Evolutionary conservation across 2,329 filamentous ascomycete genomes (phyloP).

Genomic region (Metarhizium humberi): DNA sequence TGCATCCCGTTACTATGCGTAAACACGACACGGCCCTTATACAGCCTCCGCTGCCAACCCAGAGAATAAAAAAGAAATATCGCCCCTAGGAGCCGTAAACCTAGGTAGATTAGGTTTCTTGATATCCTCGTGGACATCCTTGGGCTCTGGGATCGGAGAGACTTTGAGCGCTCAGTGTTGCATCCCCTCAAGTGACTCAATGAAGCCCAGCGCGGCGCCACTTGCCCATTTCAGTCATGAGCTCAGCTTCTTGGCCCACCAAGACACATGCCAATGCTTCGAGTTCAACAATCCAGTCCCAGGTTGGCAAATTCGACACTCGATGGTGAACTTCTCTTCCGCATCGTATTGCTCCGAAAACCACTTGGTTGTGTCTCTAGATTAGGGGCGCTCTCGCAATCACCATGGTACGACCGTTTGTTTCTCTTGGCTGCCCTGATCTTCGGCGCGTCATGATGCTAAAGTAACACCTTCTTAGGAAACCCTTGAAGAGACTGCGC

Average conservation of each 20-base stretch:
- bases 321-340: neutral
- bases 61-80: too few species aligned
- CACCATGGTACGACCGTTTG: neutral
- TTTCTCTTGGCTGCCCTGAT: neutral
- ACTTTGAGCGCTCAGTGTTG: too few species aligned
- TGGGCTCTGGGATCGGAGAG: too few species aligned
- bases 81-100: too few species aligned
- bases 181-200: too few species aligned
- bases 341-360: neutral
- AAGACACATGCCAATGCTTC: neutral
- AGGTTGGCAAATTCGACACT: neutral
- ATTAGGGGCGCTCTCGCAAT: neutral
- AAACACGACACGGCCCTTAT: too few species aligned
- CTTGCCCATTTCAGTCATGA: too few species aligned
- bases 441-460: neutral
- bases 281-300: neutral
- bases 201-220: too few species aligned
- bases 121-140: too few species aligned
- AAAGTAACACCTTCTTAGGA: constrained; percentile 16
- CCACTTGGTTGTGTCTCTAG: neutral
- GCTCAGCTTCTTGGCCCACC: neutral
- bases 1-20: too few species aligned
- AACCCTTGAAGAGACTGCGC: constrained; percentile 24
- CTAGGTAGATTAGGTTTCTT: too few species aligned
- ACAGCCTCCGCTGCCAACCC: too few species aligned